These are phyloP conservation scores for Dimargaris verticillata DNA, from an alignment of 192 early-diverging fungal genomes.

Conservation along the genomic window DNA sequence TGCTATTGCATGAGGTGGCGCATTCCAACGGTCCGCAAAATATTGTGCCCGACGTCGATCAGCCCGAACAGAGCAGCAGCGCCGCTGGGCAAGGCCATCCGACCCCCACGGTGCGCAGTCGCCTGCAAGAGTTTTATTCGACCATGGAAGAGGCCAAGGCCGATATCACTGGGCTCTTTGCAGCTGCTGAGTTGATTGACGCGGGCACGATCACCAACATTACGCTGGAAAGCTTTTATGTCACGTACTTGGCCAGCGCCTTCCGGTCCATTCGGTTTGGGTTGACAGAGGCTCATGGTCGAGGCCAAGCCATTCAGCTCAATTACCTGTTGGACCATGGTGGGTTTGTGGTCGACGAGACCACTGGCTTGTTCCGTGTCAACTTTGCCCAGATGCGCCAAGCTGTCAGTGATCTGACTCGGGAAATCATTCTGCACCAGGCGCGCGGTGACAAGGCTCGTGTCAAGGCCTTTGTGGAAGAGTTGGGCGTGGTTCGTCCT, in stretches of 20 bases:
- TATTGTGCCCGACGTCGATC: conserved; percentile 14
- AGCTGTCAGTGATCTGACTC: conserved; percentile 40
- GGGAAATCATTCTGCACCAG: conserved; percentile 49
- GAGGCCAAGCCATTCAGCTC: conserved; percentile 56
- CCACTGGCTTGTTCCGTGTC: conserved; percentile 32
- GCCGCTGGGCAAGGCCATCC: background rate
- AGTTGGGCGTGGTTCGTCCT: conserved; percentile 31
- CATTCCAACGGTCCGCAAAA: conserved; percentile 55
- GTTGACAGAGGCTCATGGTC: conserved; percentile 47
- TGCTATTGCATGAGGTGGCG: conserved; percentile 52
- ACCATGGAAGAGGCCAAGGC: conserved; percentile 67
- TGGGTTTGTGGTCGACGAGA: conserved; percentile 33
- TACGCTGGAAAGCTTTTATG: conserved; percentile 42
- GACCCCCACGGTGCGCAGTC: conserved; percentile 42
- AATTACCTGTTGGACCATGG: conserved; percentile 49
- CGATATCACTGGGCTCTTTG: conserved; percentile 51
- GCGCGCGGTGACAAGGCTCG: conserved; percentile 46
- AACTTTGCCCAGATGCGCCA: conserved; percentile 35
- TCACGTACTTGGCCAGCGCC: conserved; percentile 53
- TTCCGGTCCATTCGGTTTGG: conserved; percentile 58
- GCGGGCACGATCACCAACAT: conserved; percentile 38
- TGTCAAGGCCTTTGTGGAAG: conserved; percentile 36
- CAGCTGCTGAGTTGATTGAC: conserved; percentile 39
- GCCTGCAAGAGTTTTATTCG: conserved; percentile 48
- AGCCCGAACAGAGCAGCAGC: background rate